Base-by-base conservation (phyloP, 1,284 basidiomycete genomes). In the Sporisorium sorghi region DNA sequence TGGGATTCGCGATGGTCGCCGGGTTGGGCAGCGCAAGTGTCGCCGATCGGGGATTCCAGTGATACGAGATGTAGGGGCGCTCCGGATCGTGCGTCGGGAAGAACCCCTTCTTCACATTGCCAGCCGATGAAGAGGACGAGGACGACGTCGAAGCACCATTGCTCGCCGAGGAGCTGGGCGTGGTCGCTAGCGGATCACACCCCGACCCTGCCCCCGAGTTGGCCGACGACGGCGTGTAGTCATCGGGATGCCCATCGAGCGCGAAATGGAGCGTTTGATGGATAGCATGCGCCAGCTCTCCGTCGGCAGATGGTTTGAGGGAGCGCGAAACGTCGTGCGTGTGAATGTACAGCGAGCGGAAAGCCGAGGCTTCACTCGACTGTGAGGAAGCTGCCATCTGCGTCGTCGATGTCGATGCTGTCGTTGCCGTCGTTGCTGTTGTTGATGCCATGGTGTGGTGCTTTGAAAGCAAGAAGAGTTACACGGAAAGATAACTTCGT, bases 231-330 rank as follows among this genome's bases (percentile, higher is more conserved):
- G 64, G 60, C 0, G 57, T 73, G 60, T 74, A 81, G 52, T 80
- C 79, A 19, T 80, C 74, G 23, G 69, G 66, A 47, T 79, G 61
- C 9, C 77, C 80, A 55, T 82, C 80, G 24, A 81, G 74, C 11
- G 80, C 73, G 49, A 75, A 80, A 57, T 81, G 80, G 5, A 81
- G 68, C 11, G 80, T 81, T 39, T 81, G 77, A 50, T 81, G 80
- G n/a, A 81, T 58, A 3, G 80, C 78, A 35, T 81, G 70, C 0
- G 80, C 76, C 24, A 81, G 58, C 40, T 80, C 78, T 53, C 80
- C 80, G 48, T 79, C 76, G 32, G 67, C 42, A 2, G 79, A 79
- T 6, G 80, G 77, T 61, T 81, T 80, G 28, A 81, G 67, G 2
- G 64, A 65, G 15, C 78, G 62, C 4, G 74, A 73, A 28, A 79